Evolutionary conservation across 1,139 yeast genomes (phyloP).

Genomic region (Arxiozyma heterogenica): DNA sequence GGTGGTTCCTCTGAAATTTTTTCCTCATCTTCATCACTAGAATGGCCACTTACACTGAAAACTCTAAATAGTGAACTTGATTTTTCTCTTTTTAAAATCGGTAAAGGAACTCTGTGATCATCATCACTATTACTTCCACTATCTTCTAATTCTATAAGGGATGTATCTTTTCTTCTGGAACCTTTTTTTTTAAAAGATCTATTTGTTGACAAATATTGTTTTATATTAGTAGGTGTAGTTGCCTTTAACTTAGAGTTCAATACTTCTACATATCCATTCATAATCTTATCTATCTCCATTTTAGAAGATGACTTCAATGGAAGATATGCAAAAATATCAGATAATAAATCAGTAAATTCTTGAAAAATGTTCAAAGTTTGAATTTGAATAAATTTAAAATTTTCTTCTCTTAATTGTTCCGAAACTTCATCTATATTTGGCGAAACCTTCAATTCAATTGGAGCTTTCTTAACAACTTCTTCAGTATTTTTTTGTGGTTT

Average conservation of each 20-base stretch:
- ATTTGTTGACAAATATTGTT: conserved; percentile 11
- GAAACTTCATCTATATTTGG: conserved; percentile 1
- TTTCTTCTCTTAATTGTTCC: conserved; percentile 16
- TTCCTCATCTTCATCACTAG: conserved; percentile 1
- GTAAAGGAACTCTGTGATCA: background rate
- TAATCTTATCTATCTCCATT: conserved; percentile 17
- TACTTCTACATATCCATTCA: conserved; percentile 16
- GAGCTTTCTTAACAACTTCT: background rate
- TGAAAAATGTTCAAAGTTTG: conserved; percentile 25
- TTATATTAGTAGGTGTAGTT: conserved; percentile 16
- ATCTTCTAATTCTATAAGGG: no score
- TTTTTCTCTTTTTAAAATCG: background rate
- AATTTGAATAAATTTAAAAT: conserved; percentile 22
- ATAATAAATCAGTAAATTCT: conserved; percentile 14
- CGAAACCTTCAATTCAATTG: no score
- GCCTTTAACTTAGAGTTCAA: conserved; percentile 14
- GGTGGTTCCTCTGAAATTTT: background rate
- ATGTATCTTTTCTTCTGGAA: no score
- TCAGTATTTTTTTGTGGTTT: background rate
- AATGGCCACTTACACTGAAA: background rate
- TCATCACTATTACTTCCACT: conserved; percentile 1
- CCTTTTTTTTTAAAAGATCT: background rate
- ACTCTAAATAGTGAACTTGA: background rate
- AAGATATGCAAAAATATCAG: conserved; percentile 21
- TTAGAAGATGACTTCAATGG: conserved; percentile 24